Conservation (phyloP, 495 filamentous ascomycete genomes). For the Pseudomonodictys pantanalensis region DNA sequence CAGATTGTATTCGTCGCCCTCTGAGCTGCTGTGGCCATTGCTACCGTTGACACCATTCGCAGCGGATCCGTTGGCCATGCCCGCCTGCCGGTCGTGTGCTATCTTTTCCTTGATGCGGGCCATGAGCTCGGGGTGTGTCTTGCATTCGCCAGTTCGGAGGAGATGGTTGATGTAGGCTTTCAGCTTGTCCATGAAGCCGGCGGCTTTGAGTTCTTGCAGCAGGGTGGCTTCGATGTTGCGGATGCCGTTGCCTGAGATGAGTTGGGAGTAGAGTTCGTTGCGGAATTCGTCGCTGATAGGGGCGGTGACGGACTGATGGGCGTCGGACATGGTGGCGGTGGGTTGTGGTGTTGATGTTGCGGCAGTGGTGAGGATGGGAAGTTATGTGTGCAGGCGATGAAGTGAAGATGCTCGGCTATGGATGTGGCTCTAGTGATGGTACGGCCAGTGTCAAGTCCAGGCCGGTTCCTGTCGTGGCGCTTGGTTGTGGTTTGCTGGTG, state of each 20-base stretch:
- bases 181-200: conserved; percentile 34
- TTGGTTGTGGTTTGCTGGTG: not conserved
- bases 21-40: conserved; percentile 12
- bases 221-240: conserved; percentile 34
- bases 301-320: conserved; percentile 16
- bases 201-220: conserved; percentile 25
- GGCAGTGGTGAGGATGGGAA: not conserved
- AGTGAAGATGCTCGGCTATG: not conserved
- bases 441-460: no score
- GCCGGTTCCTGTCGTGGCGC: not conserved
- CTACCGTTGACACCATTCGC: conserved; percentile 16
- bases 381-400: not conserved
- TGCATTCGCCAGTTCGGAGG: conserved; percentile 38
- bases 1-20: conserved; percentile 26
- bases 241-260: conserved; percentile 27
- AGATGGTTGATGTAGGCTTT: conserved; percentile 31
- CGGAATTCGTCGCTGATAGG: conserved; percentile 13
- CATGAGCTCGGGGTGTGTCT: conserved; percentile 34
- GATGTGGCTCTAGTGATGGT: not conserved
- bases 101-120: conserved; percentile 26
- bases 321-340: not conserved
- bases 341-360: not conserved
- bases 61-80: not conserved
- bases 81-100: not conserved
- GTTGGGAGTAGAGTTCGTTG: conserved; percentile 31